Percentiles rank a stretch among this genome's conserved stretches.
phyloP scores from a whole-genome alignment of 2,329 filamentous ascomycete species.

The Westerdykella ornata region DNA sequence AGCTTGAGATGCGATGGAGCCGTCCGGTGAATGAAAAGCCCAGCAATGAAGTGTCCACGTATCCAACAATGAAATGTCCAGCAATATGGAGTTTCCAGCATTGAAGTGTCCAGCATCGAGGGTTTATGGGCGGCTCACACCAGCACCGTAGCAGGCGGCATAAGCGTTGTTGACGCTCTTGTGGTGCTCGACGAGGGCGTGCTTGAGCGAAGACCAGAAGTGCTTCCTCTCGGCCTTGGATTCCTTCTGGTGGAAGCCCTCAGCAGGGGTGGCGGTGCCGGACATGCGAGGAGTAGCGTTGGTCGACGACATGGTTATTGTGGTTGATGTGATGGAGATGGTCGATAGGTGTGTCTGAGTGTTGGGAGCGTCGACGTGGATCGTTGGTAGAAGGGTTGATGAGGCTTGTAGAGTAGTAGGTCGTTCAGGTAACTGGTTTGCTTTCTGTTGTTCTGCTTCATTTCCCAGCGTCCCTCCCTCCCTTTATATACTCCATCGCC shows the following conservation, averaged over 20 bases:
- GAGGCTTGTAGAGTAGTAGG: background rate
- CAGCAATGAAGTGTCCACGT: too few species aligned
- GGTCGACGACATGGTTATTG: background rate
- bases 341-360: background rate
- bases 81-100: too few species aligned
- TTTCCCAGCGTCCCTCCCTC: background rate
- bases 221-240: conserved; percentile 12
- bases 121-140: background rate
- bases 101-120: too few species aligned
- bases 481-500: background rate
- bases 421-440: background rate
- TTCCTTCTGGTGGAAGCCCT: background rate
- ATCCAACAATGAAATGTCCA: too few species aligned
- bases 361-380: background rate
- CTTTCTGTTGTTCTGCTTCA: background rate
- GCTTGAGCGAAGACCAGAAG: conserved; percentile 26
- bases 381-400: background rate
- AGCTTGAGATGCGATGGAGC: too few species aligned
- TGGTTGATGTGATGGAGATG: background rate
- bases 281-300: background rate
- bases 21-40: too few species aligned
- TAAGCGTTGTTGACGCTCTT: conserved; percentile 26
- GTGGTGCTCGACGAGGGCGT: conserved; percentile 24
- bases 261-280: background rate
- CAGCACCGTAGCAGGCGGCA: conserved; percentile 18